Base-by-base conservation (phyloP, 2,329 filamentous ascomycete genomes). In the Hymenoscyphus linearis region DNA sequence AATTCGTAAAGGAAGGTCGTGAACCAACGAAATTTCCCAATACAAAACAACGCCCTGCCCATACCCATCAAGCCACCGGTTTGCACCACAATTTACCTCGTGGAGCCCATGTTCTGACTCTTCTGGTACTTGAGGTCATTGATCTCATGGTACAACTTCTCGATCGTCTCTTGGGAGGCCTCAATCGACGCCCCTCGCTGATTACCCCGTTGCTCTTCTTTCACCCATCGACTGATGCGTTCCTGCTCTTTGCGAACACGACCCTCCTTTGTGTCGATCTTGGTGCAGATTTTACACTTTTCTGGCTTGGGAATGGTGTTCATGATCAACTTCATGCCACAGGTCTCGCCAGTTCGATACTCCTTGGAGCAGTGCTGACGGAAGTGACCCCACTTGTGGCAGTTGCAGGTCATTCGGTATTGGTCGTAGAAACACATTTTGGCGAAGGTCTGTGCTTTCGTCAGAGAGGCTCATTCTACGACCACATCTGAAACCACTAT, bases 341-440 rank as follows among this genome's bases (percentile, higher is more conserved):
- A 98, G 40, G 93, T 97, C 81, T 98, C 93, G 71, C 93, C 93
- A 68, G 90, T 96, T 67, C 93, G 90, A 79, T 96, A 96, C 76
- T 97, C 93, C 77, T 91, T 92, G 76, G 89, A 88, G 82, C 93
- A 98, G 74, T 96, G 93, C 76, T 93, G 85, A 67, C 90, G 87
- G 80, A 97, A 97, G 78, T 88, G 89, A 67, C 91, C 90, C 93
- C 93, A 98, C 76, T 92, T 91, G 88, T 89, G 96, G 82, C 91
- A 93, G 72, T 90, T 89, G 78, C 93, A 98, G 61, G 76, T 76
- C 83, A 90, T 96, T 69, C 85, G 84, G 75, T 88, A 91, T 77
- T 93, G 89, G 72, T 97, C 92, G 81, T 93, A 98, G 82, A 95
- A 97, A 80, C 93, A 97, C 93, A 98, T 96, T 69, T 73, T 81